Base-by-base conservation (phyloP, 441 rosid genomes). In the Erysimum pusillum region DNA sequence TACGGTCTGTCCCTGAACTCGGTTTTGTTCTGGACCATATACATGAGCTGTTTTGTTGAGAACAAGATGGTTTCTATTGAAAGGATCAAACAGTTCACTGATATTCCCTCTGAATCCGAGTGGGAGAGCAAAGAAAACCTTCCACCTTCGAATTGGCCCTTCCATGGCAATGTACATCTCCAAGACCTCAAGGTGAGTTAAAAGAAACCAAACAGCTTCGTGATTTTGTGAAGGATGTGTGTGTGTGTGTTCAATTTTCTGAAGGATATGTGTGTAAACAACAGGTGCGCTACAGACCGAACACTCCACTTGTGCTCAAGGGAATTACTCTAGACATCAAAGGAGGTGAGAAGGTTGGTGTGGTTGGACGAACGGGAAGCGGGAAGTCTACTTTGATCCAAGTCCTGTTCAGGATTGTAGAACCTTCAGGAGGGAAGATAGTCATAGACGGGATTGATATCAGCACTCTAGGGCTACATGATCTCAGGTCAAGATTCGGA, bases 341-440 rank as follows among this genome's bases (percentile, higher is more conserved):
- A 5, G 97, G 95, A 9, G 98, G 97, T 31, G 93, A 93, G 69
- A 93, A 93, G 85, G 82, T 93, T 32, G 98, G 95, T 41, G 81
- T 93, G 48, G 98, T 93, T 44, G 98, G 98, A 41, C 90, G 97
- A 42, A 93, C 98, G 0, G 98, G 98, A 52, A 87, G 98, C 54
- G 98, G 98, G 72, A 91, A 93, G 76, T 89, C 98, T 44, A 93
- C 98, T 54, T 80, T 93, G 75, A 85, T 93, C 64, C 97, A 93
- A 72, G 98, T 91, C 61, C 80, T 91, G 72, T 93, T 93, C 36
- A 85, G 98, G 78, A 84, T 93, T 69, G 93, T 93, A 74, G 98
- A 93, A 72, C 97, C 97, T 7, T 82, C 93, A 12, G 91, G 81
- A 58, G 98, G 98, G 70, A 86, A 71, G 73, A 91, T 93, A 63